A percentile compares a stretch with the other conserved stretches of the same genome.
Evolutionary conservation across 192 early-diverging fungal genomes (phyloP).

Genomic region (Coemansia sp.): DNA sequence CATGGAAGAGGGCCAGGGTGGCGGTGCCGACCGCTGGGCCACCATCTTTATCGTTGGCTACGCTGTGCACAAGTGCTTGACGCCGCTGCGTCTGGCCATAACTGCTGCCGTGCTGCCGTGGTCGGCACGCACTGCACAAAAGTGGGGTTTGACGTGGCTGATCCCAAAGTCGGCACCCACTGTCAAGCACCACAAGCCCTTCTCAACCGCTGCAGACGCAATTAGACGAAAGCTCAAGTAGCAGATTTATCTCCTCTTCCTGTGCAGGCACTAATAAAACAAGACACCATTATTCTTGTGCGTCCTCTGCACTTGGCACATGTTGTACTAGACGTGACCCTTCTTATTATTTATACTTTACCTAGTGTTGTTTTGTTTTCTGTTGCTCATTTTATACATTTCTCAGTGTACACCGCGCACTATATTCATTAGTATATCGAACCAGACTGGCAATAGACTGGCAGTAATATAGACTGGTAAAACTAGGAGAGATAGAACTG

Average conservation of each 20-base stretch:
- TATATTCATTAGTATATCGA: too few relatives aligned
- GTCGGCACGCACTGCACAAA: constrained; percentile 52
- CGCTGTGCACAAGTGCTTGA: constrained; percentile 54
- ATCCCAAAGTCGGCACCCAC: constrained; percentile 50
- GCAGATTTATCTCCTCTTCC: not conserved
- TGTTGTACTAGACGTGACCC: too few relatives aligned
- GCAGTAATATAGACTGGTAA: too few relatives aligned
- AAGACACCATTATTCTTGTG: not conserved
- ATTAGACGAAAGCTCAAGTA: constrained; percentile 52
- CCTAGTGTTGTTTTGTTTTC: too few relatives aligned
- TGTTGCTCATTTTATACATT: not conserved
- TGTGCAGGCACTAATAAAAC: too few relatives aligned
- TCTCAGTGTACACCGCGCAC: not conserved
- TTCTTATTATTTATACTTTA: too few relatives aligned
- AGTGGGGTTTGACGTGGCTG: constrained; percentile 51
- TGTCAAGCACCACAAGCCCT: constrained; percentile 38
- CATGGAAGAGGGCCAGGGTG: constrained; percentile 46
- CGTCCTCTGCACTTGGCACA: too few relatives aligned
- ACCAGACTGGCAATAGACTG: too few relatives aligned
- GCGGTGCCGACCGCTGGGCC: constrained; percentile 52
- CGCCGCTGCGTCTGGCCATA: constrained; percentile 44
- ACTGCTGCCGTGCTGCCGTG: constrained; percentile 52
- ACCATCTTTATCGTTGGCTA: constrained; percentile 55
- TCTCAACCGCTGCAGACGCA: constrained; percentile 33
- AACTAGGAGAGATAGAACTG: too few relatives aligned